Evolutionary conservation across 352 stramenopile genomes (phyloP).

Genomic region (Globisporangium nagaii): DNA sequence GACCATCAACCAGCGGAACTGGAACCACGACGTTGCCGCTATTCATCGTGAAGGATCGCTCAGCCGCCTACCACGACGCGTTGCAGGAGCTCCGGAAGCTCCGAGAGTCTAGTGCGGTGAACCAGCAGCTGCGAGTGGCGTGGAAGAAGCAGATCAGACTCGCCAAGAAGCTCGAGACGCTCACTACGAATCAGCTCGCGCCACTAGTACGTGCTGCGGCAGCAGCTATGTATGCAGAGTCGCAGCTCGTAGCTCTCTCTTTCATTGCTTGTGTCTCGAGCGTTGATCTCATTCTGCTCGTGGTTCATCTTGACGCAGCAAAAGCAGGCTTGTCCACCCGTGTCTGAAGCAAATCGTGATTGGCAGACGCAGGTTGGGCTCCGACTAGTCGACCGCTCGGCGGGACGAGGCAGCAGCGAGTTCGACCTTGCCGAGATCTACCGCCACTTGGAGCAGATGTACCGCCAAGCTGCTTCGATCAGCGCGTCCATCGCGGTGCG

Average conservation of each 20-base stretch:
- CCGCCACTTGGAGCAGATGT: neutral
- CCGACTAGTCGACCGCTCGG: too few relatives aligned
- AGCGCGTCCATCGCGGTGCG: neutral
- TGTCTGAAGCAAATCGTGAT: too few relatives aligned
- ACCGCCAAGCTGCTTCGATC: neutral
- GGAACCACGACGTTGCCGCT: too few relatives aligned
- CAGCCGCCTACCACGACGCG: slow-evolving; percentile 26
- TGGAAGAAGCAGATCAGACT: slow-evolving; percentile 37
- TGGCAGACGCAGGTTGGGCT: too few relatives aligned
- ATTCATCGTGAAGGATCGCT: neutral
- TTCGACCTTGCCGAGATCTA: neutral
- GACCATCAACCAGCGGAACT: too few relatives aligned
- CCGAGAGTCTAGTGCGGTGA: slow-evolving; percentile 27
- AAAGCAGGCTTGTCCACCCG: too few relatives aligned
- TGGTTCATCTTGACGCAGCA: too few relatives aligned
- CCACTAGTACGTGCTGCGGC: neutral
- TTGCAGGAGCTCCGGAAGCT: slow-evolving; percentile 30
- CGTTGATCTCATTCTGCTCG: too few relatives aligned
- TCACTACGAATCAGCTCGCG: slow-evolving; percentile 17
- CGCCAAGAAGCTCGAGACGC: slow-evolving; percentile 31
- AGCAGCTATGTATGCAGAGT: too few relatives aligned
- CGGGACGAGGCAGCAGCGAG: neutral
- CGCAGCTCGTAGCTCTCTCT: too few relatives aligned
- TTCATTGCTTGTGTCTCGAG: too few relatives aligned
- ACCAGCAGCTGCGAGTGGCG: slow-evolving; percentile 27